Conservation (phyloP, 352 stramenopile genomes). For the Phytopythium sindhum region DNA sequence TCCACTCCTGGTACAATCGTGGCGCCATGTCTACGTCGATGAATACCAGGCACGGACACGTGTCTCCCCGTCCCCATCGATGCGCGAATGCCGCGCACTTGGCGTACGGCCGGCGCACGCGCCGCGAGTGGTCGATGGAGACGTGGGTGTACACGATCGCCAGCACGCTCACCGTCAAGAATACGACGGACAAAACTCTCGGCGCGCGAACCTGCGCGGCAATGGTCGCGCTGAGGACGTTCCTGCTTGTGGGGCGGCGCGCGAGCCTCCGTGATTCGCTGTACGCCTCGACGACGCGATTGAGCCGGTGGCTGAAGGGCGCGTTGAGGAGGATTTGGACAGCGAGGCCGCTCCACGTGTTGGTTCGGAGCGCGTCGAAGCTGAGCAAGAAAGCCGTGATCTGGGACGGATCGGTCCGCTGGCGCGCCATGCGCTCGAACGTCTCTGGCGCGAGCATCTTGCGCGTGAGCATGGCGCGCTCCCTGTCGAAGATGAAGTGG, state of each 20-base stretch:
- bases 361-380: slow-evolving; percentile 21
- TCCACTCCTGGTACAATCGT: slow-evolving; percentile 20
- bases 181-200: background rate
- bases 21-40: slow-evolving; percentile 20
- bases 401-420: slow-evolving; percentile 11
- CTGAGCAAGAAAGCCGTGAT: slow-evolving; percentile 16
- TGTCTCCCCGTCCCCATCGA: slow-evolving; percentile 2
- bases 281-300: slow-evolving; percentile 12
- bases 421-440: slow-evolving; percentile 14
- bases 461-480: slow-evolving; percentile 7
- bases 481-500: slow-evolving; percentile 6
- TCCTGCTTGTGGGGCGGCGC: background rate
- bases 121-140: background rate
- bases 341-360: background rate
- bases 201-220: background rate
- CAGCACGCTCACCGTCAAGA: background rate
- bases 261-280: background rate
- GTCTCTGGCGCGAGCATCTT: slow-evolving; percentile 8
- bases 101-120: background rate
- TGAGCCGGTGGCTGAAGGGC: slow-evolving; percentile 20
- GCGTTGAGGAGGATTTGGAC: slow-evolving; percentile 13
- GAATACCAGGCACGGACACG: slow-evolving; percentile 21
- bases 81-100: slow-evolving; percentile 9
- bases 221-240: background rate
- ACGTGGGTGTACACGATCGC: background rate